Percentiles rank a stretch among this genome's conserved stretches.
phyloP scores from a whole-genome alignment of 257 asterid species.

The Verbascum thapsus region DNA sequence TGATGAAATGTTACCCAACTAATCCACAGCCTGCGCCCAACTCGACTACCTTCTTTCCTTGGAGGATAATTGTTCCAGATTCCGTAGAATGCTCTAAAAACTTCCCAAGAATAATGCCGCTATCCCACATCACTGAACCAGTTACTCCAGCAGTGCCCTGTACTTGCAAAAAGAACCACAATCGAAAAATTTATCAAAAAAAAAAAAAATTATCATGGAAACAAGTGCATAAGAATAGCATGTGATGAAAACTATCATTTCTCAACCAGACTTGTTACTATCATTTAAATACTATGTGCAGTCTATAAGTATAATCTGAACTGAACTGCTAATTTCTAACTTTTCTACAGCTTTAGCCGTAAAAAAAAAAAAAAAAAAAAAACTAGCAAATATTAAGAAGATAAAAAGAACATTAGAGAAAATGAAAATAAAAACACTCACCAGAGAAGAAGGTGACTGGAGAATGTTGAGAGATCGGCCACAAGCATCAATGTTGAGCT shows the following conservation, averaged over 20 bases:
- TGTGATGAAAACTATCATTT: neutral
- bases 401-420: too few species aligned
- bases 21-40: slow-evolving; percentile 97
- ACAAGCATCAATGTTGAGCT: slow-evolving; percentile 75
- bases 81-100: slow-evolving; percentile 86
- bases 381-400: too few species aligned
- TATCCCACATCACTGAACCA: slow-evolving; percentile 97
- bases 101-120: slow-evolving; percentile 86
- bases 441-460: slow-evolving; percentile 93
- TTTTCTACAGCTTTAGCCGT: too few species aligned
- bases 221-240: neutral
- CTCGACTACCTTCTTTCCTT: slow-evolving; percentile 77
- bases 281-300: neutral
- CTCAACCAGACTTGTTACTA: neutral
- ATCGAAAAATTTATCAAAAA: neutral
- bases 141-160: slow-evolving; percentile 93
- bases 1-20: slow-evolving; percentile 63
- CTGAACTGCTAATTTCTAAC: neutral
- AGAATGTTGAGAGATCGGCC: slow-evolving; percentile 76
- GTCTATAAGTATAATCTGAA: neutral
- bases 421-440: slow-evolving; percentile 12
- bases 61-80: slow-evolving; percentile 56
- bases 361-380: neutral
- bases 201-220: neutral
- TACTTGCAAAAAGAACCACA: slow-evolving; percentile 22